Percentiles rank a stretch among this genome's conserved stretches.
These are phyloP conservation scores for Smithsoniella earleae DNA, from an alignment of 163 green algal species.

Conservation along the genomic window DNA sequence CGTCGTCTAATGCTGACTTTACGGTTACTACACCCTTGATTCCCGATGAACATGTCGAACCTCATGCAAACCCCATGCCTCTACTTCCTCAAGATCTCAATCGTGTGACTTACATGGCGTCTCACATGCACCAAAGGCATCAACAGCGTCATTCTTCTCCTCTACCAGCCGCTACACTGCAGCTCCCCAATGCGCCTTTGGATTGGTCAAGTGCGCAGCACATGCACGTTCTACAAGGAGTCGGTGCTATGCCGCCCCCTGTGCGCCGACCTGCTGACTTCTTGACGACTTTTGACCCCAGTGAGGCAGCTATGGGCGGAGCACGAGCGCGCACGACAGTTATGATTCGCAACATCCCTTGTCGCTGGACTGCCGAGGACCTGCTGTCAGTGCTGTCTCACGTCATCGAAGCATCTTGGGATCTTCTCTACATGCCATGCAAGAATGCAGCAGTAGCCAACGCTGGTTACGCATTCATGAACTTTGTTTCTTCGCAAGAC, in stretches of 20 bases:
- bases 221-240: background rate
- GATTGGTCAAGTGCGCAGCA: background rate
- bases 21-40: background rate
- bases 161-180: background rate
- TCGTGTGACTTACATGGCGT: background rate
- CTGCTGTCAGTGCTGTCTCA: slow-evolving; percentile 17
- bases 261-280: slow-evolving; percentile 1
- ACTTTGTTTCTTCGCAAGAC: slow-evolving; percentile 19
- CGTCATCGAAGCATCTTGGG: slow-evolving; percentile 10
- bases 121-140: background rate
- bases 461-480: slow-evolving; percentile 28
- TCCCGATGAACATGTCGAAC: background rate
- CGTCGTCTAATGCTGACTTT: background rate
- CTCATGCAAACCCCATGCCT: background rate
- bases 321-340: background rate
- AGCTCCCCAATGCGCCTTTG: background rate
- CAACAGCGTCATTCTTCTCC: background rate
- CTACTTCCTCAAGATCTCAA: background rate
- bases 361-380: slow-evolving; percentile 19
- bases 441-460: slow-evolving; percentile 23
- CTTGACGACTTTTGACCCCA: slow-evolving; percentile 10
- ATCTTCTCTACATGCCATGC: slow-evolving; percentile 28
- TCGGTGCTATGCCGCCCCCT: background rate
- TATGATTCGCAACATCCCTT: slow-evolving; percentile 27
- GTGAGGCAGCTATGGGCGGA: slow-evolving; percentile 5